Evolutionary conservation across 148 eudicot species (phyloP), one percentile per base, ranked within the genome.

Genomic region (Diospyros kaki): DNA sequence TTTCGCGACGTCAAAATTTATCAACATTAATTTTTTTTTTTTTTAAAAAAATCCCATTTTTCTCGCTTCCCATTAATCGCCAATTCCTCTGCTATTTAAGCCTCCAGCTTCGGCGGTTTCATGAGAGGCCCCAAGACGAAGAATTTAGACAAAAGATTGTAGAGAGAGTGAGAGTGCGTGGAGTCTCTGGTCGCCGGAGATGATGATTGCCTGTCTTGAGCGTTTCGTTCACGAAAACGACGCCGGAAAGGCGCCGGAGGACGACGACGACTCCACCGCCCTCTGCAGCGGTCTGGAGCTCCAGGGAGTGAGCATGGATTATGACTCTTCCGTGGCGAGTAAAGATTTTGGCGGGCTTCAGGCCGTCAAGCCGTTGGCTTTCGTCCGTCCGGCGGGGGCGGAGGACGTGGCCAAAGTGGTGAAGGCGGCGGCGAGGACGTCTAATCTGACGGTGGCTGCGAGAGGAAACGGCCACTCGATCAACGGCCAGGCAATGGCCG

Each of bases 381-480:
- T 93, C 7, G 66, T 91, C 9, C 76, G 81, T 2, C 96, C 98
- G 0, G 74, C 82, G 11, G 71, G 42, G 41, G 12, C 76, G 40
- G 76, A 76, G 43, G 98, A 93, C 77, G 69, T 93, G 5, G 81
- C 89, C 3, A 43, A 53, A 12, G 81, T 86, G 0, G 59, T 93
- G 0, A 74, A 69, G 18, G 78, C 86, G 7, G 96, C 90, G 3
- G 60, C 80, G 1, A 64, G 71, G 14, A 80, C 91, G 2, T 72
- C 66, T 2, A 43, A 38, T 42, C 81, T 93, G 55, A 88, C 93
- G 18, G 91, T 93, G 6, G 98, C 97, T 0, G 94, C 98, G 1
- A 61, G 96, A 12, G 98, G 98, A 2, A 91, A 93, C 82, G 96
- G 94, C 14, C 98, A 93, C 85, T 93, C 98, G 6, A 83, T 89